Base-by-base conservation (phyloP, 2,329 filamentous ascomycete genomes). In the Aspergillus melleus region DNA sequence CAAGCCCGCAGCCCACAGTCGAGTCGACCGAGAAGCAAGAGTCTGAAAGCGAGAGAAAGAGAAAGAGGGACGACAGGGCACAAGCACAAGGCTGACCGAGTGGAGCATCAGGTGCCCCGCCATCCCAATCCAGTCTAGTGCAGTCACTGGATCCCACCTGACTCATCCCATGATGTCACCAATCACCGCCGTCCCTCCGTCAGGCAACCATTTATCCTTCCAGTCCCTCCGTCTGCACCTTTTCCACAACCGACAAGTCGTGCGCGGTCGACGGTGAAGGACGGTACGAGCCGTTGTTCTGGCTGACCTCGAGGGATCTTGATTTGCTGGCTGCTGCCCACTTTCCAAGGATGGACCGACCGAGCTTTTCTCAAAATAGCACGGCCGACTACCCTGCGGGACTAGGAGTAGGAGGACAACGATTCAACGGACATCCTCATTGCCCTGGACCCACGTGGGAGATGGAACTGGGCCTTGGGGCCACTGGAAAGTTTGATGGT, bases 171-270 rank as follows among this genome's bases (percentile, higher is more conserved):
- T 44, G 9, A 36, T 44, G 39, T 47, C 32, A 36, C 52, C 58
- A 61, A 63, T 62, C 62, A 59, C 49, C 44, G 53, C 36, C 44
- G 26, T 32, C 19, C 22, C 26, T 24, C 52, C 39, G 50, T 42
- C 58, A 60, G 58, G 58, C 58, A 60, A 29, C 54, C 58, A 60
- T 54, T 50, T 59, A 29, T 52, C 53, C 39, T 42, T 56, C 19
- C 29, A 11, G 32, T 36, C 32, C 11, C 32, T 36, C 11, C 11
- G 26, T 36, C 11, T 12, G 30, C 3, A 12, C 4, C 30, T 12
- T 32, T 32, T 8, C 9, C 9, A 32, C 30, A 32, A 10, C 30
- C 9, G 29, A 30, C 29, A 32, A 32, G 24, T 32, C 30, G 11
- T 32, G 26, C 26, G 32, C 42, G 12, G 19, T 16, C 42, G 16